Evolutionary conservation across 371 early-diverging fungal genomes (phyloP).

Genomic region (Funneliformis caledonium): DNA sequence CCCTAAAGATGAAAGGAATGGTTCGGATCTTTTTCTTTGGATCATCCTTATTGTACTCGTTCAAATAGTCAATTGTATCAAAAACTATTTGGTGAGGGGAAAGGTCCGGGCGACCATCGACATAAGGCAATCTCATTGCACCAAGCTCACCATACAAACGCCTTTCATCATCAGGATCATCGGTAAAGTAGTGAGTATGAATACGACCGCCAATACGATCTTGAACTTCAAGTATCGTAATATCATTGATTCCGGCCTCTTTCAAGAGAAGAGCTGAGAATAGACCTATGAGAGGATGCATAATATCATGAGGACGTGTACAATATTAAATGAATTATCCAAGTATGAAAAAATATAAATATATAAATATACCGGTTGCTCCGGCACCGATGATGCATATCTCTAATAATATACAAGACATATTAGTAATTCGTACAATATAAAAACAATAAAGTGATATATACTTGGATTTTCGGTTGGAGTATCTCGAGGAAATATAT

Average conservation of each 20-base stretch:
- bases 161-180: not conserved
- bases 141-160: conserved; percentile 13
- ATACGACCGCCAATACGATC: conserved; percentile 14
- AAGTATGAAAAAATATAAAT: not conserved
- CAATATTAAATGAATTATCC: no score
- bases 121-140: conserved; percentile 8
- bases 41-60: not conserved
- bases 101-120: not conserved
- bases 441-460: no score
- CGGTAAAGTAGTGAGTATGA: conserved; percentile 22
- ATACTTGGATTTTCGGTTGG: no score
- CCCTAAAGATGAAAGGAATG: not conserved
- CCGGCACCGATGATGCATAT: conserved; percentile 20
- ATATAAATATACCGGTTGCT: not conserved
- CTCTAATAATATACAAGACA: not conserved
- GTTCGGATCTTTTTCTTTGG: not conserved
- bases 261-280: conserved; percentile 15
- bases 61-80: conserved; percentile 23
- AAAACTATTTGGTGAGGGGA: conserved; percentile 5
- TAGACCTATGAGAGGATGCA: not conserved
- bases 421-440: no score
- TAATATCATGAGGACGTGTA: no score
- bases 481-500: no score
- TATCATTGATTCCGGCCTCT: conserved; percentile 8
- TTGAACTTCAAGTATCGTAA: conserved; percentile 21